Conservation (phyloP, 768 basidiomycete species). For the Boletus subcaerulescens region DNA sequence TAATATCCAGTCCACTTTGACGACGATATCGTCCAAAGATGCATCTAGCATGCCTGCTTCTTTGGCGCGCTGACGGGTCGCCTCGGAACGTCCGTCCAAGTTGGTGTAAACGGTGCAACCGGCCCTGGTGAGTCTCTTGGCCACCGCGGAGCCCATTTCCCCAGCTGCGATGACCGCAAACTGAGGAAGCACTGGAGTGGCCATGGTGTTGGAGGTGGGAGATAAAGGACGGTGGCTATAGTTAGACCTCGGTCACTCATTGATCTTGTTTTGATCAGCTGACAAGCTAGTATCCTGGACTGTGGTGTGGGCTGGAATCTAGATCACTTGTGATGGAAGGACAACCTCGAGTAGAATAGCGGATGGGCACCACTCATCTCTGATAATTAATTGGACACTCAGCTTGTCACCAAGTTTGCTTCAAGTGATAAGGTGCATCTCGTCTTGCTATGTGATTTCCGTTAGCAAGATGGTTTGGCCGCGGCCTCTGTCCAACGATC, state of each 20-base stretch:
- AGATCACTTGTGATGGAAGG: conserved; percentile 12
- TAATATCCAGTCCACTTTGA: conserved; percentile 43
- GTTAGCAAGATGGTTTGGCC: background rate
- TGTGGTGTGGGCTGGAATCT: conserved; percentile 15
- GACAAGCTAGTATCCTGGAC: too few relatives aligned
- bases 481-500: background rate
- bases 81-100: conserved; percentile 51
- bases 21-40: conserved; percentile 36
- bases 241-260: conserved; percentile 11
- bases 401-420: too few relatives aligned
- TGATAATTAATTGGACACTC: background rate
- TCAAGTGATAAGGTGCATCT: too few relatives aligned
- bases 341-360: conserved; percentile 4
- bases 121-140: conserved; percentile 41
- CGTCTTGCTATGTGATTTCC: background rate
- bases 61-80: conserved; percentile 45
- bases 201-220: conserved; percentile 17
- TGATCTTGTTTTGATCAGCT: too few relatives aligned
- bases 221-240: conserved; percentile 4
- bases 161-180: conserved; percentile 55
- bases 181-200: conserved; percentile 11
- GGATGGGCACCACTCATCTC: conserved; percentile 3
- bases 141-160: conserved; percentile 60
- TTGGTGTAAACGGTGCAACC: conserved; percentile 55
- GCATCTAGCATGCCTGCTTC: conserved; percentile 50